Base-by-base conservation (phyloP, 1,284 basidiomycete genomes). In the Stereum hirsutum region DNA sequence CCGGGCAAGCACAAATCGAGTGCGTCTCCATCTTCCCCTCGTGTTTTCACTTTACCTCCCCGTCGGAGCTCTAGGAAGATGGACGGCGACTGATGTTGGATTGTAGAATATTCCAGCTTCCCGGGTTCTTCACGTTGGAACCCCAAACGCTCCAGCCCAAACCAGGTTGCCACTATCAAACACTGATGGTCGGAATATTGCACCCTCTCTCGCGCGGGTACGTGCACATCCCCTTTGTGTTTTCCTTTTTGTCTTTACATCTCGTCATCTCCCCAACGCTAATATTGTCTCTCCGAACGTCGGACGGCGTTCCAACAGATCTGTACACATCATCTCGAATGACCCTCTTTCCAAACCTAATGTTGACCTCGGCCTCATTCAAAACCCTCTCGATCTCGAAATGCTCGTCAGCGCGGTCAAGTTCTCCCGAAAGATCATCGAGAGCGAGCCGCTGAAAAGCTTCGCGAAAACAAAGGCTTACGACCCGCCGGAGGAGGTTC, bases 181-280 rank as follows among this genome's bases (percentile, higher is more conserved):
- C 51, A 11, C 27, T 54, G 12, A 34, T 47, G n/a, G 21, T 44
- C 7, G 41, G 46, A 14, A 25, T 49, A 19, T 42, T 51, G 33
- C 47, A 51, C 20, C 50, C 53, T 1, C 44, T 52, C 28, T 51
- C 53, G n/a, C 49, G 48, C 8, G 53, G 53, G 1, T 45, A 41
- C 14, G 33, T 35, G 33, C 33, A 35, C 33, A 45, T 52, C 28
- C 17, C 24, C 6, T 51, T n/a, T n/a, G n/a, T n/a, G n/a, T n/a
- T n/a, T n/a, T n/a, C n/a, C n/a, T n/a, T n/a, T n/a, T n/a, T n/a
- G n/a, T n/a, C n/a, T n/a, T n/a, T n/a, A n/a, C n/a, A n/a, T n/a
- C n/a, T n/a, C n/a, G n/a, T n/a, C n/a, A n/a, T n/a, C n/a, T n/a
- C n/a, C n/a, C n/a, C n/a, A n/a, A n/a, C n/a, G n/a, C n/a, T n/a